phyloP scores from a whole-genome alignment of 1,284 basidiomycete genomes.

The Cryptococcus floricola region DNA sequence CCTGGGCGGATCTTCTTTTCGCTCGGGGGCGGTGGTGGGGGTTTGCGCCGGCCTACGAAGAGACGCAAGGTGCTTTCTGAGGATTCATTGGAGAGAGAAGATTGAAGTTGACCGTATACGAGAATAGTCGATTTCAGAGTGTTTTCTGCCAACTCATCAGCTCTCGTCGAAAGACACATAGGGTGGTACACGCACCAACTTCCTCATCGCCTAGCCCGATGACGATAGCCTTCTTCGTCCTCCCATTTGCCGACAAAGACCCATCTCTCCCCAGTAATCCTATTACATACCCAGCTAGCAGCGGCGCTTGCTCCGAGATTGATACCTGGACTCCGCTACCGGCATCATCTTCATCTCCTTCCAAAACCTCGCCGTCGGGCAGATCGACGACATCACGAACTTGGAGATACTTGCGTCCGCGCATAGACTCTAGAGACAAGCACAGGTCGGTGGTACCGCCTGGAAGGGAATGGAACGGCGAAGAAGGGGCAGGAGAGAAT shows the following conservation, averaged over 20 bases:
- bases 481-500: conserved; percentile 5
- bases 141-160: conserved; percentile 14
- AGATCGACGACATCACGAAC: conserved; percentile 36
- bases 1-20: conserved; percentile 43
- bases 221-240: conserved; percentile 34
- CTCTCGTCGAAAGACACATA: background rate
- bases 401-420: conserved; percentile 43
- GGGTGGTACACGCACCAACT: conserved; percentile 15
- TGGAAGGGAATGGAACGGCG: conserved; percentile 26
- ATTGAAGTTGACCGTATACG: conserved; percentile 30
- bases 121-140: conserved; percentile 27
- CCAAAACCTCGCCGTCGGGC: conserved; percentile 32
- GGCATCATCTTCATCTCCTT: conserved; percentile 23
- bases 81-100: background rate
- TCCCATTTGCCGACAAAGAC: conserved; percentile 25
- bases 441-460: conserved; percentile 43
- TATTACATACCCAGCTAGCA: conserved; percentile 40
- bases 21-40: conserved; percentile 20
- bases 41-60: conserved; percentile 32
- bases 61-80: conserved; percentile 19
- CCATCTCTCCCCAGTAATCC: conserved; percentile 18
- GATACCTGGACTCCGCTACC: conserved; percentile 37
- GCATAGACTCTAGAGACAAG: conserved; percentile 47
- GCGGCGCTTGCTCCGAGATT: conserved; percentile 28
- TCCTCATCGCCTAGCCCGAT: conserved; percentile 47